These are phyloP conservation scores for Houttuynia cordata DNA, from an alignment of 164 flowering plant genomes.

Conservation along the genomic window DNA sequence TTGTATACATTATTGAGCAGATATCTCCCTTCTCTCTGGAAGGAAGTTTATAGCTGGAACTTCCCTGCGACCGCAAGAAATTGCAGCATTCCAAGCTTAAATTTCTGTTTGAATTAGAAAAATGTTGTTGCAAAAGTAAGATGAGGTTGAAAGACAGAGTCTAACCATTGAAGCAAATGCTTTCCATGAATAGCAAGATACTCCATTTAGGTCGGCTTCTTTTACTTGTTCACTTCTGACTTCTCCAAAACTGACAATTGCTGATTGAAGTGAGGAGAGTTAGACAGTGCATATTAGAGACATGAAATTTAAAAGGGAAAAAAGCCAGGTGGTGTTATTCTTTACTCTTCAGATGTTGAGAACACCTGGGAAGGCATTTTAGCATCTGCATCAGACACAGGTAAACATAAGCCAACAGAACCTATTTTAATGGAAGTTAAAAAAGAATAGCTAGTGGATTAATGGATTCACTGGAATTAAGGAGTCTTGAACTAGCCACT, in stretches of 20 bases:
- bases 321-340: background rate
- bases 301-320: background rate
- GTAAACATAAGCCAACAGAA: background rate
- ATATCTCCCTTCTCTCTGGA: slow-evolving; percentile 43
- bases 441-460: too few species aligned
- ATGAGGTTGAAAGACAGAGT: background rate
- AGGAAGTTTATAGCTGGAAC: slow-evolving; percentile 46
- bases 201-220: slow-evolving; percentile 65
- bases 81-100: background rate
- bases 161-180: slow-evolving; percentile 58
- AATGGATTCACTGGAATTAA: too few species aligned
- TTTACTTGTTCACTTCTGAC: slow-evolving; percentile 42
- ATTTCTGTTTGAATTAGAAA: background rate
- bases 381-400: slow-evolving; percentile 48
- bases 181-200: slow-evolving; percentile 80
- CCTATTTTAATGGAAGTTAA: too few species aligned
- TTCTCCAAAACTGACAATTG: slow-evolving; percentile 80
- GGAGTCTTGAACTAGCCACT: too few species aligned
- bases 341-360: slow-evolving; percentile 62
- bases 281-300: background rate
- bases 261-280: slow-evolving; percentile 26
- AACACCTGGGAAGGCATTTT: slow-evolving; percentile 51
- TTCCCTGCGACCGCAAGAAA: slow-evolving; percentile 35
- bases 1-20: slow-evolving; percentile 91
- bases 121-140: background rate